phyloP scores from a whole-genome alignment of 106 monocot species.

The Dendrobium officinale region DNA sequence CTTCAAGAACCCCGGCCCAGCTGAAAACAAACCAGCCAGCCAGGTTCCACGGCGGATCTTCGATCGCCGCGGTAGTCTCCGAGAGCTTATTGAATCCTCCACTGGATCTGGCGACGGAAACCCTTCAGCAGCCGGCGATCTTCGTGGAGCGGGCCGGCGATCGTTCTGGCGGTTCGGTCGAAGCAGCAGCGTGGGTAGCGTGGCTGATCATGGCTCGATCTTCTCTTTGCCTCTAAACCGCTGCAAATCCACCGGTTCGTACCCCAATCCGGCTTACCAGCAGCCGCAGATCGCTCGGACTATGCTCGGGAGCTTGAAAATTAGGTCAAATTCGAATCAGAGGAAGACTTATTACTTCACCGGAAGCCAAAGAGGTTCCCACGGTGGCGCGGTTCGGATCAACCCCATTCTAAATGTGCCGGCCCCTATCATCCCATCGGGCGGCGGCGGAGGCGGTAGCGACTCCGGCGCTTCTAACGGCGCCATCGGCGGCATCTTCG shows the following conservation, averaged over 20 bases:
- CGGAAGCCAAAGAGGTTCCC: slow-evolving; percentile 4
- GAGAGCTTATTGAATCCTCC: background rate
- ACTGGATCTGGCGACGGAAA: background rate
- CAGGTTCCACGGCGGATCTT: background rate
- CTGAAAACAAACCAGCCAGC: background rate
- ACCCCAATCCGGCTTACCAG: background rate
- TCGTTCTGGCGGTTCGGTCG: slow-evolving; percentile 5
- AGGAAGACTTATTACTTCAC: slow-evolving; percentile 9
- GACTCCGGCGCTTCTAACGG: background rate
- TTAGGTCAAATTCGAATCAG: background rate
- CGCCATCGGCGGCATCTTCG: background rate
- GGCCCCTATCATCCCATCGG: background rate
- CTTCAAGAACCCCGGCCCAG: background rate
- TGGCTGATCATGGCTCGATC: background rate
- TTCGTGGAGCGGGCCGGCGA: background rate
- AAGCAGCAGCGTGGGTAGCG: slow-evolving; percentile 1
- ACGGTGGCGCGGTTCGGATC: background rate
- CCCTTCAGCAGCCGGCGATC: background rate
- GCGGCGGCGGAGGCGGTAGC: too few relatives aligned
- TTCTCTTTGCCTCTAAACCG: background rate
- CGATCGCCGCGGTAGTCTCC: background rate
- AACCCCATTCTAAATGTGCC: slow-evolving; percentile 5
- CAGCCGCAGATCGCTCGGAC: background rate
- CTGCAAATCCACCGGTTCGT: slow-evolving; percentile 1
- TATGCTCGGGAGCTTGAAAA: background rate